Evolutionary conservation across 768 basidiomycete genomes (phyloP).

Genomic region (Fibroporia radiculosa): DNA sequence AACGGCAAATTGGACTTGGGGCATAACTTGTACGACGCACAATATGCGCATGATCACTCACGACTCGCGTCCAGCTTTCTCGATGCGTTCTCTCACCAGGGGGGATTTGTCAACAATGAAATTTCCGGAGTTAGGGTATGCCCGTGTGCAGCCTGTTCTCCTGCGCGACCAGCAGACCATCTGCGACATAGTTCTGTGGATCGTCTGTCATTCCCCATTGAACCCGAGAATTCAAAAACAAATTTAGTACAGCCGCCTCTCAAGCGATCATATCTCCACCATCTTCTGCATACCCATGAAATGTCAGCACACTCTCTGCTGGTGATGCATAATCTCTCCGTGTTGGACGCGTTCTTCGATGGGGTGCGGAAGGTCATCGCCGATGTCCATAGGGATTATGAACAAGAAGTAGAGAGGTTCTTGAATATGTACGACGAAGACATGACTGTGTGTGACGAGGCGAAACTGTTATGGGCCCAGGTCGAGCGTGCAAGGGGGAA

Average conservation of each 20-base stretch:
- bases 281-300: slow-evolving; percentile 82
- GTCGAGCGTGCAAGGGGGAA: slow-evolving; percentile 71
- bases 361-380: slow-evolving; percentile 40
- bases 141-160: slow-evolving; percentile 51
- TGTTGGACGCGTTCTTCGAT: slow-evolving; percentile 58
- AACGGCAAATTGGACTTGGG: slow-evolving; percentile 42
- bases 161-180: slow-evolving; percentile 25
- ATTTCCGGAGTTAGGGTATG: slow-evolving; percentile 26
- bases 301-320: slow-evolving; percentile 80
- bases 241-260: slow-evolving; percentile 26
- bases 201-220: background rate
- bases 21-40: slow-evolving; percentile 59
- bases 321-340: slow-evolving; percentile 64
- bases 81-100: slow-evolving; percentile 14
- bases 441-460: slow-evolving; percentile 40
- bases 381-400: slow-evolving; percentile 21
- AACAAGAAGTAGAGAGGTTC: slow-evolving; percentile 45
- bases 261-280: slow-evolving; percentile 69
- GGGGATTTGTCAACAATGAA: background rate
- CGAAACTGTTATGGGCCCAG: slow-evolving; percentile 47
- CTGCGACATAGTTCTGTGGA: slow-evolving; percentile 40
- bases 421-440: slow-evolving; percentile 41
- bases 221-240: slow-evolving; percentile 15
- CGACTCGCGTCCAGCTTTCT: slow-evolving; percentile 38
- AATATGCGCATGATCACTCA: slow-evolving; percentile 55